phyloP scores from a whole-genome alignment of 2,329 filamentous ascomycete species.

The Trichoderma sp. region DNA sequence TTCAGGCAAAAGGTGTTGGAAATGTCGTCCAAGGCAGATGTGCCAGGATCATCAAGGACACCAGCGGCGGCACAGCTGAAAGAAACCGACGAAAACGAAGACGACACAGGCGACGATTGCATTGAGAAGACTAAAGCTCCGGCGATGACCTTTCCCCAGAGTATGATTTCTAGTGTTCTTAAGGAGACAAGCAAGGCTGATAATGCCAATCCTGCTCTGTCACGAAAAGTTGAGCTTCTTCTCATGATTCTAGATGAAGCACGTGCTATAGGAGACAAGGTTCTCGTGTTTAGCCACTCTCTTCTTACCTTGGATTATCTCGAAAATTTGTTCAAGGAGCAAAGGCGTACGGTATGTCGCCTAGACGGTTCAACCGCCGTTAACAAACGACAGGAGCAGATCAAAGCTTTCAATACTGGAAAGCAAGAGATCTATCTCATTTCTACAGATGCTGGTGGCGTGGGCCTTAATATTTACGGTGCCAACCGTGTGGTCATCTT shows the following conservation, averaged over 20 bases:
- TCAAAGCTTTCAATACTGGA: conserved; percentile 67
- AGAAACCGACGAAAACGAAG: neutral
- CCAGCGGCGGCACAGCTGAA: neutral
- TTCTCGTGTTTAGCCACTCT: conserved; percentile 77
- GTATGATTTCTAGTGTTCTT: conserved; percentile 31
- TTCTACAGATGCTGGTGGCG: conserved; percentile 77
- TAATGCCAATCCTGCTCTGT: conserved; percentile 51
- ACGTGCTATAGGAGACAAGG: conserved; percentile 62
- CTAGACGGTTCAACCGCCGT: conserved; percentile 67
- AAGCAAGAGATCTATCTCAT: conserved; percentile 67
- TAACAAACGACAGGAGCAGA: conserved; percentile 56
- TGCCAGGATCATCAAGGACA: neutral
- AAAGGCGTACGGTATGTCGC: conserved; percentile 50
- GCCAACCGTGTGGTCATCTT: conserved; percentile 86
- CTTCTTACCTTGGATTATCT: conserved; percentile 69
- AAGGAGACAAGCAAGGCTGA: conserved; percentile 40
- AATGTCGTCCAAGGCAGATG: conserved; percentile 12
- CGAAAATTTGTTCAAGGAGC: conserved; percentile 51
- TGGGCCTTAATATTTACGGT: conserved; percentile 79
- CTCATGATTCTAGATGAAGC: conserved; percentile 67
- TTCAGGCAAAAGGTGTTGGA: conserved; percentile 39
- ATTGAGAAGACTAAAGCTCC: neutral
- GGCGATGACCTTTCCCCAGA: conserved; percentile 26
- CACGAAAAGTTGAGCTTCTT: conserved; percentile 68
- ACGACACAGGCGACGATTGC: neutral